Conservation (phyloP, 2,329 filamentous ascomycete species). For the Pseudogymnoascus sp. region DNA sequence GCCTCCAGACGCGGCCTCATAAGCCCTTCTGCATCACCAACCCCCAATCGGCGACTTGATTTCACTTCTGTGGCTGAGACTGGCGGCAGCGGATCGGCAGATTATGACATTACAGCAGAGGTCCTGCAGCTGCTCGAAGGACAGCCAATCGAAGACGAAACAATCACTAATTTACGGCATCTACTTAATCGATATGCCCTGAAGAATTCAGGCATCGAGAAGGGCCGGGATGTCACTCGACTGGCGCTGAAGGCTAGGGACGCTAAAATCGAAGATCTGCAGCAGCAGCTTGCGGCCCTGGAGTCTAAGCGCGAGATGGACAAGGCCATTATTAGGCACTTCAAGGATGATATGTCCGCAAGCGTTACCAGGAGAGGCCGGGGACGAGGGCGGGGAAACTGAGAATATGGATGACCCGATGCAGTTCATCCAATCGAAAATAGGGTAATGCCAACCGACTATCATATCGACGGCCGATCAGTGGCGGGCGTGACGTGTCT, state of each 20-base stretch:
- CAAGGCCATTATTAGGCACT: constrained; percentile 34
- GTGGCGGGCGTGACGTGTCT: constrained; percentile 2
- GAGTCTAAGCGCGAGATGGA: constrained; percentile 48
- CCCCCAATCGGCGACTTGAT: constrained; percentile 17
- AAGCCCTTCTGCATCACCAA: constrained; percentile 22
- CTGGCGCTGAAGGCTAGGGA: constrained; percentile 55
- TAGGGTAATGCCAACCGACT: not conserved
- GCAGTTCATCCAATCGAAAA: not conserved
- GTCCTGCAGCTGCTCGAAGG: constrained; percentile 42
- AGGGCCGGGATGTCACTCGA: constrained; percentile 58
- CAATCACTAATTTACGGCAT: constrained; percentile 31
- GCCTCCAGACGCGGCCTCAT: constrained; percentile 10
- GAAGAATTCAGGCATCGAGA: constrained; percentile 50
- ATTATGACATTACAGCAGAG: constrained; percentile 35
- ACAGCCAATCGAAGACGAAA: constrained; percentile 32
- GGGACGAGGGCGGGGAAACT: not conserved
- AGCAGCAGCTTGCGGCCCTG: constrained; percentile 51
- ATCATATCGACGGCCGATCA: not conserved
- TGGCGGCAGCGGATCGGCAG: constrained; percentile 8
- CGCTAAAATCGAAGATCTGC: constrained; percentile 54
- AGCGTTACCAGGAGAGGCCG: not conserved
- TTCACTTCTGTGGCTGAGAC: not conserved
- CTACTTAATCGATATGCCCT: constrained; percentile 48
- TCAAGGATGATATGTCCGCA: constrained; percentile 25
- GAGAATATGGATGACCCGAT: not conserved